A percentile compares a stretch with the other conserved stretches of the same genome.
Evolutionary conservation across 345 rosid species (phyloP).

Genomic region (Viola odorata): DNA sequence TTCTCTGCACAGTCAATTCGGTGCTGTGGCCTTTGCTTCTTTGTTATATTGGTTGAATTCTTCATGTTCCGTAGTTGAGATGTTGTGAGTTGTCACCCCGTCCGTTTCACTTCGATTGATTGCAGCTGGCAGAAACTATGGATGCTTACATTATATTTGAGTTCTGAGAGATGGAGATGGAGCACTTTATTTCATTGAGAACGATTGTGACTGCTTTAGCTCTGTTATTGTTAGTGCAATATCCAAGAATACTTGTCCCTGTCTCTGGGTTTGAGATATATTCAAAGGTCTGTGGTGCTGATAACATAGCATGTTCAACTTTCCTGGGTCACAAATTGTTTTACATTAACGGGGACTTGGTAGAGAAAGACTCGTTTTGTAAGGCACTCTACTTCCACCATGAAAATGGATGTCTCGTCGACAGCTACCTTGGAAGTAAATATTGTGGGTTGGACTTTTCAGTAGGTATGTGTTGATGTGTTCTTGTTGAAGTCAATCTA

Average conservation of each 20-base stretch:
- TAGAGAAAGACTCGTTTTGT: constrained; percentile 47
- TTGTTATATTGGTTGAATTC: constrained; percentile 2
- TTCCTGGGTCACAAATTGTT: constrained; percentile 33
- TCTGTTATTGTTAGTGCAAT: constrained; percentile 39
- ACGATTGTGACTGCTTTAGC: constrained; percentile 30
- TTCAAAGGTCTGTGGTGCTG: constrained; percentile 47
- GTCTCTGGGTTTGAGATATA: constrained; percentile 36
- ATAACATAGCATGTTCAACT: constrained; percentile 43
- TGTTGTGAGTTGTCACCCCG: not conserved
- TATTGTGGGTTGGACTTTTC: constrained; percentile 34
- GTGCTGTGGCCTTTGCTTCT: not conserved
- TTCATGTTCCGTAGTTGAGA: constrained; percentile 11
- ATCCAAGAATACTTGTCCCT: constrained; percentile 31
- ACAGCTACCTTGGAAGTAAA: constrained; percentile 27
- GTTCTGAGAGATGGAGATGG: constrained; percentile 12
- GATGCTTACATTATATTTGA: constrained; percentile 8
- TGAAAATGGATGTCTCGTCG: constrained; percentile 38
- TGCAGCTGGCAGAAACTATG: constrained; percentile 5
- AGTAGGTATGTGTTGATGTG: constrained; percentile 39
- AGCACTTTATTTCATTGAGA: constrained; percentile 15
- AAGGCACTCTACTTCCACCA: constrained; percentile 41
- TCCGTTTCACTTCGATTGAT: not conserved
- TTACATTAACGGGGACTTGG: constrained; percentile 55
- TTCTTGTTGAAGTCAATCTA: constrained; percentile 4
- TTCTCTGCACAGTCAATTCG: not conserved